Base-by-base conservation (phyloP, 2,329 filamentous ascomycete genomes). In the Thelonectria blattea region DNA sequence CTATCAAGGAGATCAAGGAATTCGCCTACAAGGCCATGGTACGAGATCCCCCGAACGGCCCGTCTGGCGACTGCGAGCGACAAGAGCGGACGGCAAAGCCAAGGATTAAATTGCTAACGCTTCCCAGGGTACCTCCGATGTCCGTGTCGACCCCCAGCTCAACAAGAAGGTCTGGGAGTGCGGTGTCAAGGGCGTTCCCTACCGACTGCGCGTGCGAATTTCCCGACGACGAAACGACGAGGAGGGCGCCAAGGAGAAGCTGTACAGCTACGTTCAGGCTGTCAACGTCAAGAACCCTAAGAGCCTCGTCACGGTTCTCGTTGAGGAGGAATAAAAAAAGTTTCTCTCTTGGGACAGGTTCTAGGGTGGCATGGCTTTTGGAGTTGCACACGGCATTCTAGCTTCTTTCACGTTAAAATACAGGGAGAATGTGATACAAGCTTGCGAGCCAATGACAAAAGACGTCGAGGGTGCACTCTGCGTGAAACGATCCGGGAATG, bases 91-190 rank as follows among this genome's bases (percentile, higher is more conserved):
- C 60, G 45, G 50, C 59, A 46, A 48, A 49, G 45, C 51, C 30
- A 49, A 7, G 32, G 32, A 56, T n/a, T 46, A 50, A 42, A 18
- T 30, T 64, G 66, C 68, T 70, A 68, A 71, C 60, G 22, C 1
- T 48, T 18, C 9, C 22, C 73, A 99, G 95, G 94, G 94, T 79
- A 99, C 95, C 83, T 83, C 87, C 77, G 95, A 99, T 80, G 95
- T 99, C 84, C 95, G 95, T 76, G 84, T 99, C 79, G 95, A 99
- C 88, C 95, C 95, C 78, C 91, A 95, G 85, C 85, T 99, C 78
- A 99, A 99, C 91, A 99, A 99, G 92, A 98, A 99, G 89, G 94
- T 99, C 81, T 99, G 95, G 95, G 95, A 99, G 85, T 86, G 90
- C 78, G 95, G 95, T 82, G 89, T 99, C 87, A 99, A 98, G 91